A percentile compares a stretch with the other conserved stretches of the same genome.
Evolutionary conservation across 257 asterid species (phyloP).

Genomic region (Plectranthus barbatus): DNA sequence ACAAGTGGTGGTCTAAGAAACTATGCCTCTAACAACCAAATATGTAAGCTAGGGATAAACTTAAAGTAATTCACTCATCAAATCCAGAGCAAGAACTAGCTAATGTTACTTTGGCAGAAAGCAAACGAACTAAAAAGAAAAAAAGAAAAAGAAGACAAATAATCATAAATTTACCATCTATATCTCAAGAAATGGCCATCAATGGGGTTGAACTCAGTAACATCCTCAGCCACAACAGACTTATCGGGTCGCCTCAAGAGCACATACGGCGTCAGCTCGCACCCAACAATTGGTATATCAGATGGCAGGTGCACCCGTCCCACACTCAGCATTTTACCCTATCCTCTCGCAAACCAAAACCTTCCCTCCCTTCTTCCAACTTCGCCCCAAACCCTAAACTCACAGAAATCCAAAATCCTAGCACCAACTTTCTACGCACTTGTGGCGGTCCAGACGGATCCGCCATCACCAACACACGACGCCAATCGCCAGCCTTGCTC

Average conservation of each 20-base stretch:
- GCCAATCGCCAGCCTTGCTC: slow-evolving; percentile 67
- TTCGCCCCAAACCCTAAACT: slow-evolving; percentile 15
- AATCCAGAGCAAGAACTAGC: background rate
- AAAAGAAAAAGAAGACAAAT: background rate
- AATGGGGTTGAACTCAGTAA: slow-evolving; percentile 56
- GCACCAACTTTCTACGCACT: slow-evolving; percentile 38
- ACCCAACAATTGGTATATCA: slow-evolving; percentile 93
- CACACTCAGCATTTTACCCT: slow-evolving; percentile 77
- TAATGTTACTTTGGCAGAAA: background rate
- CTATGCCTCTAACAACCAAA: background rate
- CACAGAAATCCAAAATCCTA: slow-evolving; percentile 17
- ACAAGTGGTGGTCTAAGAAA: background rate
- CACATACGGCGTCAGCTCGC: slow-evolving; percentile 89
- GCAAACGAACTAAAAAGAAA: background rate
- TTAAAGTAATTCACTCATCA: background rate
- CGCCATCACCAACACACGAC: slow-evolving; percentile 64
- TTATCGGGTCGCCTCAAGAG: slow-evolving; percentile 57
- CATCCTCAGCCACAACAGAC: slow-evolving; percentile 53
- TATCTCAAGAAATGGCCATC: slow-evolving; percentile 65
- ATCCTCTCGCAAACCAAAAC: slow-evolving; percentile 9
- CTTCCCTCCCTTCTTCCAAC: slow-evolving; percentile 16
- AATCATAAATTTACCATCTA: slow-evolving; percentile 52
- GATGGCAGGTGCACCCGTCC: slow-evolving; percentile 89
- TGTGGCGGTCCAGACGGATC: slow-evolving; percentile 86
- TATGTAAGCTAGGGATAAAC: background rate